A percentile compares a stretch with the other conserved stretches of the same genome.
Evolutionary conservation across 331 rosid species (phyloP).

Genomic region (Telfairia occidentalis): DNA sequence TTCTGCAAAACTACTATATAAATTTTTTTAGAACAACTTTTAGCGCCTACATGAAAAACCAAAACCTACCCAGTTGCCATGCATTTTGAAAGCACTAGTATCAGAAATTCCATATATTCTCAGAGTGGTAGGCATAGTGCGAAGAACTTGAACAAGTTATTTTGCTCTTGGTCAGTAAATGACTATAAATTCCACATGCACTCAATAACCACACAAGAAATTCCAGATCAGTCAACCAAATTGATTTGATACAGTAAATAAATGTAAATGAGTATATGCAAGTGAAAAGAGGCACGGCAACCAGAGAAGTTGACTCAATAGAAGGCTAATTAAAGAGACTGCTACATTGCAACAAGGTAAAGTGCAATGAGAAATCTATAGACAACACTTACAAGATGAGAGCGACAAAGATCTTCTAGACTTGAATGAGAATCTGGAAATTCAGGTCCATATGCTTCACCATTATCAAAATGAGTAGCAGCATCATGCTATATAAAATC

Average conservation of each 20-base stretch:
- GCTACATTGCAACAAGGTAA: not conserved
- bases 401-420: conserved; percentile 86
- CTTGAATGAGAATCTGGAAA: conserved; percentile 46
- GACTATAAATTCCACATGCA: not conserved
- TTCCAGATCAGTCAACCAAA: not conserved
- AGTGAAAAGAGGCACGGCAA: not conserved
- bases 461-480: conserved; percentile 25
- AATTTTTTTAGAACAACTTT: not conserved
- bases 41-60: not conserved
- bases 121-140: not conserved
- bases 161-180: not conserved
- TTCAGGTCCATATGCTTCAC: conserved; percentile 36
- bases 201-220: not conserved
- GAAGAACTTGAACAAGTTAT: not conserved
- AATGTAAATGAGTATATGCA: not conserved
- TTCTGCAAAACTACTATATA: not conserved
- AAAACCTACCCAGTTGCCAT: not conserved
- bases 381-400: conserved; percentile 68
- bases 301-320: not conserved
- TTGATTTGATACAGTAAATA: not conserved
- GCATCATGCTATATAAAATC: conserved; percentile 38
- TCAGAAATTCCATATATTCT: not conserved
- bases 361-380: not conserved
- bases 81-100: not conserved
- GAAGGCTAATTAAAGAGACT: not conserved